Conservation (phyloP, 1,139 yeast species). For the Hyphopichia pseudoburtonii region DNA sequence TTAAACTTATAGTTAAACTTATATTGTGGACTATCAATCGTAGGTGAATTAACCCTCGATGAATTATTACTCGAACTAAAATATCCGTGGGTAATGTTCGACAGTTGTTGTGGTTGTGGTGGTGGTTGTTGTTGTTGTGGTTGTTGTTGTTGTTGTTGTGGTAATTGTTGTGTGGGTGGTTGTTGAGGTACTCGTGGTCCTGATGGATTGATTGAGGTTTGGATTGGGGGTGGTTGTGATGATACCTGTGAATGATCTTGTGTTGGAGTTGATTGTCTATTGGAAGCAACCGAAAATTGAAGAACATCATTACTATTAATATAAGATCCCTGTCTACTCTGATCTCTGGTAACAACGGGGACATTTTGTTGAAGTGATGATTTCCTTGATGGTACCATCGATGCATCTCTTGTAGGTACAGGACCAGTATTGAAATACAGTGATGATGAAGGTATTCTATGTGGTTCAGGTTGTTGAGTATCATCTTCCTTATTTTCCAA, state of each 20-base stretch:
- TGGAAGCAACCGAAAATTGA: constrained; percentile 4
- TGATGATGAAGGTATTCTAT: constrained; percentile 1
- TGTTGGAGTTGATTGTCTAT: background rate
- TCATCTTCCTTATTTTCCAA: background rate
- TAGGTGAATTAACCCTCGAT: constrained; percentile 14
- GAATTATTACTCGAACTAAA: constrained; percentile 8
- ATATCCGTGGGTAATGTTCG: constrained; percentile 5
- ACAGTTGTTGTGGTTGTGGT: background rate
- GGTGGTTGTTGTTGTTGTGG: constrained; percentile 1
- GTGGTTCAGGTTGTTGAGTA: constrained; percentile 4
- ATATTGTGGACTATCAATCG: constrained; percentile 7
- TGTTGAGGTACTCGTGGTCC: background rate
- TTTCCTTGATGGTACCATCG: constrained; percentile 4
- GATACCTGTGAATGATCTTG: background rate
- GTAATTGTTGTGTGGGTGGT: background rate
- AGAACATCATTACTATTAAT: constrained; percentile 4
- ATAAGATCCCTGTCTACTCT: constrained; percentile 4
- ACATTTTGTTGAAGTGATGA: constrained; percentile 2
- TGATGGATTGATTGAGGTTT: too few relatives aligned
- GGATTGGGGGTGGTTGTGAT: too few relatives aligned
- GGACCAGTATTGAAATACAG: background rate
- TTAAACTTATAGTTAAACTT: constrained; percentile 2
- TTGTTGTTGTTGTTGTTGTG: background rate
- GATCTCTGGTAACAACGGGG: background rate
- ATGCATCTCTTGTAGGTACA: constrained; percentile 2